Conservation (phyloP, 345 rosid species). For the Lepidium sativum region DNA sequence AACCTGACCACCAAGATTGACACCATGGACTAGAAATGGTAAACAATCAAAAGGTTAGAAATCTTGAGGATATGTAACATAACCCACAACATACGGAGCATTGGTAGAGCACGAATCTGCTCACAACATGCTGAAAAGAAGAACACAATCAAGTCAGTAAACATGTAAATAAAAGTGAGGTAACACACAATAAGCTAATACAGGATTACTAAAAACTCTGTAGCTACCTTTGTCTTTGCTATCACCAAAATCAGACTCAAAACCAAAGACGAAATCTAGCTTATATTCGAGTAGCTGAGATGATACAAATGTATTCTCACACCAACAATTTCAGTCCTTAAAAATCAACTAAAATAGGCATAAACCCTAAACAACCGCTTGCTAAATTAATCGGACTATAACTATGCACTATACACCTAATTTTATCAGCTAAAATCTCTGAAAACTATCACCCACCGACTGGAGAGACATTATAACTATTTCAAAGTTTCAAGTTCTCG, state of each 20-base stretch:
- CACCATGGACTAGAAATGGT: neutral
- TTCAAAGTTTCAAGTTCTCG: neutral
- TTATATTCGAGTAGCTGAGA: too few species aligned
- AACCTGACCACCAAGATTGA: slow-evolving; percentile 37
- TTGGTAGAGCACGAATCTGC: slow-evolving; percentile 28
- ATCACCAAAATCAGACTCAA: too few species aligned
- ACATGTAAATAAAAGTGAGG: slow-evolving; percentile 29
- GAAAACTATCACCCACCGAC: neutral
- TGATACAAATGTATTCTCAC: neutral
- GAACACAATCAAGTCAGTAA: slow-evolving; percentile 37
- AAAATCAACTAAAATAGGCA: neutral
- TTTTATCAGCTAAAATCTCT: neutral
- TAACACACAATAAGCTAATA: slow-evolving; percentile 20
- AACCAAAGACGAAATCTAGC: too few species aligned
- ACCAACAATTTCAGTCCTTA: slow-evolving; percentile 10
- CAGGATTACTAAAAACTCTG: slow-evolving; percentile 29
- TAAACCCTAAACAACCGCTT: neutral
- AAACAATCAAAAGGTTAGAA: too few species aligned
- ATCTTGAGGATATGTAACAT: too few species aligned
- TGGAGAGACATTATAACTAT: neutral
- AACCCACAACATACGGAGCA: neutral
- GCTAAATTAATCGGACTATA: neutral
- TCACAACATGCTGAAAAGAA: slow-evolving; percentile 31
- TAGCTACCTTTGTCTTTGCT: too few species aligned
- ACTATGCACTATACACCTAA: neutral